Conservation (phyloP, 1,284 basidiomycete genomes). For the Thecaphora frezii region DNA sequence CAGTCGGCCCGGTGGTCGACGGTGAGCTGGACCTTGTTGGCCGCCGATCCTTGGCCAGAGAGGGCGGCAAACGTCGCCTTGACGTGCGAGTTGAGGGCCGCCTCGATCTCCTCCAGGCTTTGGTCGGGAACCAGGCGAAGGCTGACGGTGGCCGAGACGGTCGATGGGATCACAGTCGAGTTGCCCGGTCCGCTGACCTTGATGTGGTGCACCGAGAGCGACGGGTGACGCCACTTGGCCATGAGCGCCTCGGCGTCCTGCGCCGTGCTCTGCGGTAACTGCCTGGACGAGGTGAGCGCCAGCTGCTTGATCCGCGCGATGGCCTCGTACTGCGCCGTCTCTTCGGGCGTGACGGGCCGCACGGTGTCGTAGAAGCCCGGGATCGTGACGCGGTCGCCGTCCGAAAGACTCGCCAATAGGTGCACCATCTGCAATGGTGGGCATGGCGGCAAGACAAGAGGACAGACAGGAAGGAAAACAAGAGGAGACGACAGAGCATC, state of each 20-base stretch:
- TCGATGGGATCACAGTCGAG: constrained; percentile 47
- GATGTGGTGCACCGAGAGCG: constrained; percentile 48
- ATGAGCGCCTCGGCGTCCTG: constrained; percentile 31
- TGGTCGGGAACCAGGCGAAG: constrained; percentile 93
- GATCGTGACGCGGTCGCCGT: constrained; percentile 66
- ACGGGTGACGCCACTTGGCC: constrained; percentile 50
- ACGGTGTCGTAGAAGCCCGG: constrained; percentile 76
- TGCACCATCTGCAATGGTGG: constrained; percentile 67
- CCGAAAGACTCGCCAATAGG: constrained; percentile 73
- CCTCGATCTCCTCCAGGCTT: constrained; percentile 71
- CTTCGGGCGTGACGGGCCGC: constrained; percentile 38
- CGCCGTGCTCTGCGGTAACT: no score
- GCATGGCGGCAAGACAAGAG: no score
- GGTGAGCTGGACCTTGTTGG: constrained; percentile 61
- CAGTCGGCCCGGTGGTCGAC: constrained; percentile 87
- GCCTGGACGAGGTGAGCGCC: not conserved
- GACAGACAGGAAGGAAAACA: not conserved
- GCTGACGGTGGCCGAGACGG: constrained; percentile 47
- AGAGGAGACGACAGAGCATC: no score
- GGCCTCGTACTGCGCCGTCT: constrained; percentile 56
- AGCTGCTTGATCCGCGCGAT: constrained; percentile 38
- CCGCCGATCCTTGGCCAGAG: not conserved
- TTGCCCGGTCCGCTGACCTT: constrained; percentile 41
- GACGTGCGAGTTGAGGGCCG: constrained; percentile 69
- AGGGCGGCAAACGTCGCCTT: constrained; percentile 27